phyloP scores from a whole-genome alignment of 1,284 basidiomycete species.

The Pseudozyma thailandica region DNA sequence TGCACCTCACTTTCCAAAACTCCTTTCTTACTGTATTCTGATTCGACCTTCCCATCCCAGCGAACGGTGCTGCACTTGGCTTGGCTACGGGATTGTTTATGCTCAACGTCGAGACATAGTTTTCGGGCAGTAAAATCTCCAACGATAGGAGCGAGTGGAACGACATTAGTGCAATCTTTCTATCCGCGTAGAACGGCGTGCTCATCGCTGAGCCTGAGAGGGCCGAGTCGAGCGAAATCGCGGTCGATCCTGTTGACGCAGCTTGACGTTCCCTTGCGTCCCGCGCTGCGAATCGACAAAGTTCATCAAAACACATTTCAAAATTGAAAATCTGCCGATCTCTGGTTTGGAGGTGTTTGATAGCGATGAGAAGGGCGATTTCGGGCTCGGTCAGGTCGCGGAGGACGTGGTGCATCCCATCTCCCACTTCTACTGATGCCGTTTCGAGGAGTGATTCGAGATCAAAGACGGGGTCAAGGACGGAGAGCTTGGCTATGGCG shows the following conservation, averaged over 20 bases:
- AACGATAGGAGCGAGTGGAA: slow-evolving; percentile 35
- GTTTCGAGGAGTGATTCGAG: slow-evolving; percentile 18
- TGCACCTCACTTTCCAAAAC: slow-evolving; percentile 44
- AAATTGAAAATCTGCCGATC: slow-evolving; percentile 65
- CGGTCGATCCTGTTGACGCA: neutral
- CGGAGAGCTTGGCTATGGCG: slow-evolving; percentile 12
- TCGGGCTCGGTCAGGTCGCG: slow-evolving; percentile 56
- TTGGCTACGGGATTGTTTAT: slow-evolving; percentile 35
- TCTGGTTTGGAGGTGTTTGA: slow-evolving; percentile 60
- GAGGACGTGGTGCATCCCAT: slow-evolving; percentile 24
- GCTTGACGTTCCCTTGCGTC: slow-evolving; percentile 32
- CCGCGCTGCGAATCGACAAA: slow-evolving; percentile 48
- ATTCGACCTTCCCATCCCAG: slow-evolving; percentile 17
- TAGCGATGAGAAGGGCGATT: slow-evolving; percentile 58
- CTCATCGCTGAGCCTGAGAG: slow-evolving; percentile 11
- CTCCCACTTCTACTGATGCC: slow-evolving; percentile 17
- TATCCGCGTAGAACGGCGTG: slow-evolving; percentile 32
- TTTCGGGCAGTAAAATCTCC: slow-evolving; percentile 40
- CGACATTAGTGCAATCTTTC: slow-evolving; percentile 37
- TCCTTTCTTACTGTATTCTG: slow-evolving; percentile 41
- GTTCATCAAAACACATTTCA: slow-evolving; percentile 63
- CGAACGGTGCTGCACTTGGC: slow-evolving; percentile 14
- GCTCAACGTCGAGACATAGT: slow-evolving; percentile 13
- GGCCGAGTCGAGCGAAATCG: neutral
- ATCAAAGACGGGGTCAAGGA: slow-evolving; percentile 10